Conservation (phyloP, 108 stramenopile species). For the Chaetoceros tenuissimus region DNA sequence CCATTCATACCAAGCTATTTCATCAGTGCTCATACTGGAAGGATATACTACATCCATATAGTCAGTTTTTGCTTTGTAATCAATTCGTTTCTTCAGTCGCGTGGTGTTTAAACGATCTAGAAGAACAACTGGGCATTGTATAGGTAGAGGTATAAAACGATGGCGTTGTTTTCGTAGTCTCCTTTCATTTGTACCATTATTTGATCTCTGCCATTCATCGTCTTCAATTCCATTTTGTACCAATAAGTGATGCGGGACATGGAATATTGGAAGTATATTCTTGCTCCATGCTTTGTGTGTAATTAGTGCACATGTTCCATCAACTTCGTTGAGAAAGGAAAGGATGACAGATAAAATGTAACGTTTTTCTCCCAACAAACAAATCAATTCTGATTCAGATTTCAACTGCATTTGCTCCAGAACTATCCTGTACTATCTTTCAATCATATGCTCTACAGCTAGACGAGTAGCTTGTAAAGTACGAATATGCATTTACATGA, state of each 20-base stretch:
- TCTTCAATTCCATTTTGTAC: slow-evolving; percentile 6
- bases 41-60: slow-evolving; percentile 7
- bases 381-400: slow-evolving; percentile 63
- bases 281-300: slow-evolving; percentile 37
- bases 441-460: no score
- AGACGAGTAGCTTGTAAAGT: no score
- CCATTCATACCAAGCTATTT: slow-evolving; percentile 35
- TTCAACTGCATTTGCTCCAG: slow-evolving; percentile 55
- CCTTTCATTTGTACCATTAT: slow-evolving; percentile 4
- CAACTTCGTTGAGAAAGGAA: slow-evolving; percentile 52
- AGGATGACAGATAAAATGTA: slow-evolving; percentile 60
- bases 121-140: slow-evolving; percentile 53
- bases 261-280: slow-evolving; percentile 46
- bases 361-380: slow-evolving; percentile 34
- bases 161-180: slow-evolving; percentile 28
- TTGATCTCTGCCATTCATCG: slow-evolving; percentile 14
- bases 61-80: slow-evolving; percentile 7
- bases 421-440: no score
- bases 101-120: slow-evolving; percentile 69
- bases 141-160: slow-evolving; percentile 41
- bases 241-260: slow-evolving; percentile 11
- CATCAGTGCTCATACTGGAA: slow-evolving; percentile 23
- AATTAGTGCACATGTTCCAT: slow-evolving; percentile 52
- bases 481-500: no score
- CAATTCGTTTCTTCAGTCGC: slow-evolving; percentile 28